phyloP scores from a whole-genome alignment of 1,139 yeast genomes.

The Candida sp. region DNA sequence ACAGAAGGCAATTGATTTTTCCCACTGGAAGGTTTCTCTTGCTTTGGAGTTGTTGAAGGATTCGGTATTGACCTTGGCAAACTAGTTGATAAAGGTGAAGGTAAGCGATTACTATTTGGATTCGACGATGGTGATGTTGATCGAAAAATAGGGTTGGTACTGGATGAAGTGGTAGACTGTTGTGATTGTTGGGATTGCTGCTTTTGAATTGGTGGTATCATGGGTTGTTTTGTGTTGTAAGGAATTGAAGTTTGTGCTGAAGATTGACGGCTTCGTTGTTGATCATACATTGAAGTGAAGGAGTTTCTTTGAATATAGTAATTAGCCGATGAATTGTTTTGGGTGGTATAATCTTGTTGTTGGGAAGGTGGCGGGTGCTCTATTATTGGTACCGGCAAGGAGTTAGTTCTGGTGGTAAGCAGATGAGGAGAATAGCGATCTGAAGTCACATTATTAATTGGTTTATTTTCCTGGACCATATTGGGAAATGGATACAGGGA shows the following conservation, averaged over 20 bases:
- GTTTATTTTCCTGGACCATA: slow-evolving; percentile 1
- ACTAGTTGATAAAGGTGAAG: slow-evolving; percentile 1
- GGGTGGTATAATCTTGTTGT: slow-evolving; percentile 1
- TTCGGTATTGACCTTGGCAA: slow-evolving; percentile 2
- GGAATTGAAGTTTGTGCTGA: slow-evolving; percentile 1
- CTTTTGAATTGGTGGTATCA: slow-evolving; percentile 2
- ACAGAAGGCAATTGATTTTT: slow-evolving; percentile 27
- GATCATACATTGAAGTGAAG: slow-evolving; percentile 17
- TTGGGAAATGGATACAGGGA: slow-evolving; percentile 6
- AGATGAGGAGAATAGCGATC: slow-evolving; percentile 8
- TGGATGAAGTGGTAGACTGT: neutral
- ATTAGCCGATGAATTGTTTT: slow-evolving; percentile 4
- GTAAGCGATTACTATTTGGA: neutral
- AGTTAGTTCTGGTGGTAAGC: slow-evolving; percentile 15
- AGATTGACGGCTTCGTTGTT: neutral
- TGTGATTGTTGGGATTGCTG: neutral
- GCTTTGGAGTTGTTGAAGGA: slow-evolving; percentile 4
- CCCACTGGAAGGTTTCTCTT: slow-evolving; percentile 1
- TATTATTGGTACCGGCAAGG: slow-evolving; percentile 18
- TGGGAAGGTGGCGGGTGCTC: slow-evolving; percentile 13
- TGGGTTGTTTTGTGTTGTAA: neutral
- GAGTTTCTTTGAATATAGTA: slow-evolving; percentile 10
- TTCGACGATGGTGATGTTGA: slow-evolving; percentile 3
- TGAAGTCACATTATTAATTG: neutral
- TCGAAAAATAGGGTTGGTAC: neutral